Base-by-base conservation (phyloP, 257 asterid species). In the Jasminum sambac region DNA sequence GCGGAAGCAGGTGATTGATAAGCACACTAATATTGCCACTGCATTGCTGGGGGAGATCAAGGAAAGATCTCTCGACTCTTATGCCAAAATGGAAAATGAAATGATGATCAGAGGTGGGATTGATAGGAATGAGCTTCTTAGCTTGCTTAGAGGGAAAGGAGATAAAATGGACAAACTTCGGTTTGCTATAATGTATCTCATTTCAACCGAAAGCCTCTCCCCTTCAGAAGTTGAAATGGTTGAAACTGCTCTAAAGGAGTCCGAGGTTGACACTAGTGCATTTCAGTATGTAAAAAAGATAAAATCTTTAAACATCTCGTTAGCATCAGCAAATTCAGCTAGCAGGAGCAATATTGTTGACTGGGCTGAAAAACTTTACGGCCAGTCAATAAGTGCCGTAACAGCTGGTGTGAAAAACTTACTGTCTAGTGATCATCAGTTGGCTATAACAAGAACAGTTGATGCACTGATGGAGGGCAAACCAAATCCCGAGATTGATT, bases 381-480 rank as follows among this genome's bases (percentile, higher is more conserved):
- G 98, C 72, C 97, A 89, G 75, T 89, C 96, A 52, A 83, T 95
- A 52, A 85, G 97, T 76, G 99, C 93, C 26, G 98, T 95, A 52
- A 89, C 98, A 46, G 99, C 98, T 76, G 99, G 99, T 46, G 87
- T 95, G 68, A 95, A 89, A 71, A 95, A 95, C 59, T 80, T 95
- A 52, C 78, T 95, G 80, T 90, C 98, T 68, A 81, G 80, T 69
- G 99, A 91, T 74, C 98, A 88, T 77, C 99, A 95, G 21, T 62
- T 91, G 78, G 98, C 95, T 61, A 66, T 95, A 80, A 79, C 96
- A 1, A 88, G 98, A 82, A 88, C 87, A 2, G 98, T 91, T 25
- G 99, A 95, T 76, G 97, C 98, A 42, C 73, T 95, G 68, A 89
- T 95, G 99, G 99, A 95, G 78, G 98, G 98, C 64, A 95, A 80